These are phyloP conservation scores for Pseudogymnoascus sp. DNA, from an alignment of 2,329 filamentous ascomycete species.

Conservation along the genomic window DNA sequence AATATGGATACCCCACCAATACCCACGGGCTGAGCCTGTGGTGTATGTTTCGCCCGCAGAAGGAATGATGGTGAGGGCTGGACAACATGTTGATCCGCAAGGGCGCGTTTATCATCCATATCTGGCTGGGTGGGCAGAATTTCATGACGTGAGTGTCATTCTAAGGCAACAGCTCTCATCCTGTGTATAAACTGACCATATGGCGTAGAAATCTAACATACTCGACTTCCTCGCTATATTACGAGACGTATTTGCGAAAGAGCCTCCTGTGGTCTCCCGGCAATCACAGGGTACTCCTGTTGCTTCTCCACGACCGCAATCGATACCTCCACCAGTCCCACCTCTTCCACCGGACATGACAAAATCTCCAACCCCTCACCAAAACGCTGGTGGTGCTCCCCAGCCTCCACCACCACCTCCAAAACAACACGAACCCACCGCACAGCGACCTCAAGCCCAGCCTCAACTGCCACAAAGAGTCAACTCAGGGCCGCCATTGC, in stretches of 20 bases:
- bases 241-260: constrained; percentile 83
- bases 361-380: constrained; percentile 31
- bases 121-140: constrained; percentile 78
- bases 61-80: constrained; percentile 81
- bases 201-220: constrained; percentile 65
- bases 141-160: constrained; percentile 68
- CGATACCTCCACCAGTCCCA: constrained; percentile 58
- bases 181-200: constrained; percentile 21
- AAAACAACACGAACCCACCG: constrained; percentile 19
- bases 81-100: constrained; percentile 90
- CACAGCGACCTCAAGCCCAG: constrained; percentile 15
- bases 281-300: constrained; percentile 42
- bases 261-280: constrained; percentile 80
- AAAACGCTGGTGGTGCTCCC: constrained; percentile 19
- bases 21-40: constrained; percentile 77
- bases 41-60: constrained; percentile 83
- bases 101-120: constrained; percentile 95
- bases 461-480: constrained; percentile 18
- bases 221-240: constrained; percentile 76
- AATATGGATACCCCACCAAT: constrained; percentile 87
- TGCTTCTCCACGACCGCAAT: constrained; percentile 27
- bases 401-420: constrained; percentile 29
- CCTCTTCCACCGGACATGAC: constrained; percentile 60
- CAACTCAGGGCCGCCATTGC: constrained; percentile 25
- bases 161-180: not conserved